Conservation (phyloP, 2,329 filamentous ascomycete species). For the Chaetomiaceae sp. region DNA sequence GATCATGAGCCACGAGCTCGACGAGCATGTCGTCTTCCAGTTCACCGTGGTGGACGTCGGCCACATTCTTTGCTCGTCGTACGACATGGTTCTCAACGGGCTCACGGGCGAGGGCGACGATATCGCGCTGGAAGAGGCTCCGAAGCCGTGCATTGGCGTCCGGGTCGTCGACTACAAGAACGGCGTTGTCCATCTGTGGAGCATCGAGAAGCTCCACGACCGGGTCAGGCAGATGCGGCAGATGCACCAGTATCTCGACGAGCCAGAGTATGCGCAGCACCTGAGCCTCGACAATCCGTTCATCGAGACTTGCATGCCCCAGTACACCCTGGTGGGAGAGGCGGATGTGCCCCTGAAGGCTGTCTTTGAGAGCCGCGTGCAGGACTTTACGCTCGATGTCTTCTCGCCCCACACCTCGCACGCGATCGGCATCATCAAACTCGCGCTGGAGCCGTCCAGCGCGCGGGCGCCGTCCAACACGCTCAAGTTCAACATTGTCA, state of each 20-base stretch:
- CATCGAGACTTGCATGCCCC: constrained; percentile 81
- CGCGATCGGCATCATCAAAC: constrained; percentile 81
- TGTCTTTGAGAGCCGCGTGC: constrained; percentile 90
- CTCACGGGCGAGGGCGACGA: constrained; percentile 82
- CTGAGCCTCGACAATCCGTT: constrained; percentile 92
- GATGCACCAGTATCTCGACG: constrained; percentile 93
- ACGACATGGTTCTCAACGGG: constrained; percentile 92
- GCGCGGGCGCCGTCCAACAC: constrained; percentile 88
- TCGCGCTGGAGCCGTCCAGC: constrained; percentile 89
- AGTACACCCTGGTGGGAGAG: constrained; percentile 89
- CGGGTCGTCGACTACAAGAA: constrained; percentile 88
- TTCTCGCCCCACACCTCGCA: constrained; percentile 88
- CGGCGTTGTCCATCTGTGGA: constrained; percentile 86
- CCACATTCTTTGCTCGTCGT: constrained; percentile 85
- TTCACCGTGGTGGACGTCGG: constrained; percentile 88
- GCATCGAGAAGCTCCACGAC: constrained; percentile 82
- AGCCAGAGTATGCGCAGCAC: constrained; percentile 90
- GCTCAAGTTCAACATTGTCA: constrained; percentile 96
- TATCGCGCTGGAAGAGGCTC: constrained; percentile 69
- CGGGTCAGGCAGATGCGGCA: constrained; percentile 90
- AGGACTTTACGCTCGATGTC: constrained; percentile 89
- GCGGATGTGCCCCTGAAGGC: constrained; percentile 86
- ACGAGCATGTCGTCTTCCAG: constrained; percentile 89
- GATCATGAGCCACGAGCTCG: constrained; percentile 94
- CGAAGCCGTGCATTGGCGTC: constrained; percentile 86